Percentiles rank a stretch among this genome's conserved stretches.
Evolutionary conservation across 1,284 basidiomycete genomes (phyloP).

Genomic region (Rhodotorula sp.): DNA sequence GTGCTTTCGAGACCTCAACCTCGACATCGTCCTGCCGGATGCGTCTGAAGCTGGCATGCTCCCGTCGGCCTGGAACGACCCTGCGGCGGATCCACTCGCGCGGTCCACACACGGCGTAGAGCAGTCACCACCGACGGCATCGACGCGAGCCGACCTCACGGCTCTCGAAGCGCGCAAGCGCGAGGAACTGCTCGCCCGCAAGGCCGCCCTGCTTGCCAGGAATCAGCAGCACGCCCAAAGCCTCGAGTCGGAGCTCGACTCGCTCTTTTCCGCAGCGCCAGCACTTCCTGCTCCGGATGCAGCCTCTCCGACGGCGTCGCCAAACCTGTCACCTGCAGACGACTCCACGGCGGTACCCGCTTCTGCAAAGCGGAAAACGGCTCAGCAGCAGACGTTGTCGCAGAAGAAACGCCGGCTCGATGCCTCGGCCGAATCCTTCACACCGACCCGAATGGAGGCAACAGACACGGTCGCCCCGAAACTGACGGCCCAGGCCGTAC

Average conservation of each 20-base stretch:
- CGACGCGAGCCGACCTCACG: conserved; percentile 1
- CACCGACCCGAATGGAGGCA: background rate
- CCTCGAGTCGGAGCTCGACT: conserved; percentile 30
- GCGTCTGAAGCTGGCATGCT: background rate
- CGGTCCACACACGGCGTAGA: background rate
- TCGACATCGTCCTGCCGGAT: conserved; percentile 11
- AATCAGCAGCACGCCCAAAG: conserved; percentile 29
- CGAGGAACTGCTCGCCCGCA: conserved; percentile 30
- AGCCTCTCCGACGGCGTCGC: background rate
- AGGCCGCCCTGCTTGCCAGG: conserved; percentile 23
- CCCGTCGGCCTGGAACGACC: background rate
- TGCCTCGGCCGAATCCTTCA: background rate
- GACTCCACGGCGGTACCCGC: background rate
- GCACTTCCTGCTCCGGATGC: background rate
- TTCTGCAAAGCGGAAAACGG: background rate
- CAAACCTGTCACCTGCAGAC: background rate
- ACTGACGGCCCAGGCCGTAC: background rate
- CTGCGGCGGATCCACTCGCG: background rate
- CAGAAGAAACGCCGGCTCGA: conserved; percentile 5
- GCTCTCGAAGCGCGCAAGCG: conserved; percentile 30
- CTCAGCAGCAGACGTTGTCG: background rate
- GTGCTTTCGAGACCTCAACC: conserved; percentile 25
- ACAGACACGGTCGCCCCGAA: background rate
- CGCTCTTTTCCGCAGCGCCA: conserved; percentile 13
- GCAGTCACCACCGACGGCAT: conserved; percentile 1